Conservation (phyloP, 352 stramenopile species). For the Pythium guiyangense region DNA sequence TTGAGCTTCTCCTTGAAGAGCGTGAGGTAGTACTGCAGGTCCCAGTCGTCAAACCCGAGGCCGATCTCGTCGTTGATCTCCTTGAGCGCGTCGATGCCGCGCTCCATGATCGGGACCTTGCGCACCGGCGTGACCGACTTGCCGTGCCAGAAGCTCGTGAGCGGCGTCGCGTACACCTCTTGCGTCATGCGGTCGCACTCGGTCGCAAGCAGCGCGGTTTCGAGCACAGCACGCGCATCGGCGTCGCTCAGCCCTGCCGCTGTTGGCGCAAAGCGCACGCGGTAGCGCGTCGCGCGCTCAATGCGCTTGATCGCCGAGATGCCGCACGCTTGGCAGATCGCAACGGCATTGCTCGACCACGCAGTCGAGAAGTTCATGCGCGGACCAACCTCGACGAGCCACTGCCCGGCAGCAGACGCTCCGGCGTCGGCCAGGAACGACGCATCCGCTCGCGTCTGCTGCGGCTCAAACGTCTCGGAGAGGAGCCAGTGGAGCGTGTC, state of each 20-base stretch:
- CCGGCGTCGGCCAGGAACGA: conserved; percentile 46
- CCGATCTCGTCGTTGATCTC: conserved; percentile 94
- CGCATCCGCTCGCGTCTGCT: conserved; percentile 56
- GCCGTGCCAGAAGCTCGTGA: conserved; percentile 89
- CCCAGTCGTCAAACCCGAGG: conserved; percentile 98
- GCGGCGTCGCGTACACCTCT: conserved; percentile 88
- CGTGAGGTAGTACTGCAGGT: conserved; percentile 98
- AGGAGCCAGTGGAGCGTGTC: conserved; percentile 93
- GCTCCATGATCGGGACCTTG: conserved; percentile 93
- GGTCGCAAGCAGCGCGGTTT: conserved; percentile 55
- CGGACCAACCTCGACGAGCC: conserved; percentile 95
- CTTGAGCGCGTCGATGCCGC: conserved; percentile 93
- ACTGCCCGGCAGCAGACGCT: conserved; percentile 23
- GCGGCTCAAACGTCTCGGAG: conserved; percentile 95
- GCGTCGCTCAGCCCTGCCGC: conserved; percentile 7
- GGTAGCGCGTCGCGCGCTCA: conserved; percentile 92
- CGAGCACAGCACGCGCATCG: conserved; percentile 34
- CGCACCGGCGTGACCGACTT: conserved; percentile 81
- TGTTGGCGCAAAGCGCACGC: conserved; percentile 52
- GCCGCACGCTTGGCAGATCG: conserved; percentile 95
- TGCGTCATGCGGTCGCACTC: conserved; percentile 99
- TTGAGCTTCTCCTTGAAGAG: conserved; percentile 97
- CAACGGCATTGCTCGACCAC: conserved; percentile 97
- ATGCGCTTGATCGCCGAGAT: conserved; percentile 89
- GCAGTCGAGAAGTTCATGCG: conserved; percentile 98